Conservation (phyloP, 225 moss, liverwort and hornwort genomes). For the Sphagnum tenellum region DNA sequence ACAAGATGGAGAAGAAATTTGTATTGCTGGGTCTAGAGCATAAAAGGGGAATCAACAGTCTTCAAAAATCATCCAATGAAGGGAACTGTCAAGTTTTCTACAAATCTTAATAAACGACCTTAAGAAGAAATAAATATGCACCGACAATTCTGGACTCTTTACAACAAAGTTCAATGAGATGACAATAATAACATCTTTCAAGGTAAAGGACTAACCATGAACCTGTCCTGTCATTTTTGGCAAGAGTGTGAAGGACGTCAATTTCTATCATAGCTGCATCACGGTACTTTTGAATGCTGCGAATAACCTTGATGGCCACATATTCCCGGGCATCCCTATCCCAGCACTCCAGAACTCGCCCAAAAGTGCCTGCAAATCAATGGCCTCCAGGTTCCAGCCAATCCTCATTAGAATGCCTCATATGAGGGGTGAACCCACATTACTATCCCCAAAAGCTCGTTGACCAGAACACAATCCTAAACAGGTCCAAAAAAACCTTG, state of each 20-base stretch:
- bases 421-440: no score
- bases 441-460: no score
- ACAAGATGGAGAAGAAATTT: no score
- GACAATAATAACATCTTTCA: slow-evolving; percentile 31
- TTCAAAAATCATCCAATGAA: slow-evolving; percentile 1
- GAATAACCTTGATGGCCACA: slow-evolving; percentile 99
- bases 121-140: background rate
- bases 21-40: no score
- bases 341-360: slow-evolving; percentile 99
- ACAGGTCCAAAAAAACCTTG: no score
- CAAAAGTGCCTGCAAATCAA: slow-evolving; percentile 97
- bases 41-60: no score
- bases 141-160: no score
- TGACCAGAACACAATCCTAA: no score
- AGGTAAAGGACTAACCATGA: slow-evolving; percentile 69
- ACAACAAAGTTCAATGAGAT: no score
- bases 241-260: slow-evolving; percentile 91
- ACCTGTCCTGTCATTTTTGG: slow-evolving; percentile 99
- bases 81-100: background rate
- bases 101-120: background rate
- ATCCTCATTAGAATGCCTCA: no score
- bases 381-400: no score
- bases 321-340: slow-evolving; percentile 99
- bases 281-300: slow-evolving; percentile 99
- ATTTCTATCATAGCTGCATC: slow-evolving; percentile 99